Conservation (phyloP, 495 filamentous ascomycete genomes). For the Penicillium ochrochloron region DNA sequence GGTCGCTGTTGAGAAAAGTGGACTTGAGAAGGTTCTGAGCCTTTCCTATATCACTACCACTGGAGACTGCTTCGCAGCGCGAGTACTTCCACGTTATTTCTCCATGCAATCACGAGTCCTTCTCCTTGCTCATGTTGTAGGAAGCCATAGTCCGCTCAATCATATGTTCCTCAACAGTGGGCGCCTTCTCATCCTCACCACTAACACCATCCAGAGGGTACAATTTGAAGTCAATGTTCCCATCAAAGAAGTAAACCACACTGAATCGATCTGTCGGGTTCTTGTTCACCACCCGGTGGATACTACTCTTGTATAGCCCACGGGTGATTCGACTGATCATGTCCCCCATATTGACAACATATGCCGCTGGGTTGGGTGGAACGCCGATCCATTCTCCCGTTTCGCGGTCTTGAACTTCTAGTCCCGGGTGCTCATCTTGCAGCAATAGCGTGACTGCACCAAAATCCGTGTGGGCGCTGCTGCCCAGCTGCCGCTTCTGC, state of each 20-base stretch:
- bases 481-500: constrained; percentile 32
- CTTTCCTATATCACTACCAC: too few species aligned
- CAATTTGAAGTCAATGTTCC: constrained; percentile 36
- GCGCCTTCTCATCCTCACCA: constrained; percentile 20
- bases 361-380: constrained; percentile 33
- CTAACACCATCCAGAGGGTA: constrained; percentile 23
- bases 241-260: constrained; percentile 50
- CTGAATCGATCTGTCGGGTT: constrained; percentile 45
- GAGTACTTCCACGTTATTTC: background rate
- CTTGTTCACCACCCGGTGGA: constrained; percentile 43
- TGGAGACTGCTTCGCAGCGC: too few species aligned
- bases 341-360: constrained; percentile 45
- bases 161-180: constrained; percentile 40
- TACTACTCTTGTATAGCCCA: constrained; percentile 37
- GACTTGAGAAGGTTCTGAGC: too few species aligned
- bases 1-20: too few species aligned
- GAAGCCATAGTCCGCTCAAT: constrained; percentile 21
- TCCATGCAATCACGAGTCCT: background rate
- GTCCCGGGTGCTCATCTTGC: constrained; percentile 36
- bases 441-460: constrained; percentile 44
- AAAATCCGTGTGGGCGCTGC: constrained; percentile 45
- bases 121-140: constrained; percentile 11
- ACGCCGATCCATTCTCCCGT: constrained; percentile 37
- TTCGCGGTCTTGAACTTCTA: constrained; percentile 36
- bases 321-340: constrained; percentile 35